phyloP scores from a whole-genome alignment of 2,329 filamentous ascomycete species.

The Arthrobotrys entomopaga region DNA sequence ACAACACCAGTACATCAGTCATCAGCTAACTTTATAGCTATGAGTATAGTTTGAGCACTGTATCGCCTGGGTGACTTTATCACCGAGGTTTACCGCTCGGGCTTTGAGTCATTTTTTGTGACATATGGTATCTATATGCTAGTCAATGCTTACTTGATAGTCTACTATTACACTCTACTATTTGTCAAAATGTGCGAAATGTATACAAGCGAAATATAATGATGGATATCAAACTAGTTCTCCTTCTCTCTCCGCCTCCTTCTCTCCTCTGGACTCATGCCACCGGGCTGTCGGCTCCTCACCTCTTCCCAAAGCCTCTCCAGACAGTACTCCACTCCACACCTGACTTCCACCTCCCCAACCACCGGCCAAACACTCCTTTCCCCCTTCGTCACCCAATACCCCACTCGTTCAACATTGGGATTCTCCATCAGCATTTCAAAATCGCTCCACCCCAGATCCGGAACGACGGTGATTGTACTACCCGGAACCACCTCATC shows the following conservation, averaged over 20 bases:
- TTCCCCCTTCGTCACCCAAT: conserved; percentile 88
- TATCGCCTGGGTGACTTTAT: too few relatives aligned
- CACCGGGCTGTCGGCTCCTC: conserved; percentile 64
- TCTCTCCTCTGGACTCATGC: conserved; percentile 26
- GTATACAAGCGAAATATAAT: not conserved
- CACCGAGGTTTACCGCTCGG: too few relatives aligned
- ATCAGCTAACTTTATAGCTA: too few relatives aligned
- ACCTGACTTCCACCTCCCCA: conserved; percentile 80
- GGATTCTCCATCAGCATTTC: conserved; percentile 83
- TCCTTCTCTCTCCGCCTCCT: conserved; percentile 23
- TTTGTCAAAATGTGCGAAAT: not conserved
- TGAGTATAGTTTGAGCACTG: too few relatives aligned
- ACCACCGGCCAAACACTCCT: conserved; percentile 90
- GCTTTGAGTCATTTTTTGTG: too few relatives aligned
- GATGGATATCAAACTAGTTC: not conserved
- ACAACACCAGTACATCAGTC: too few relatives aligned
- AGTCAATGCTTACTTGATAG: too few relatives aligned
- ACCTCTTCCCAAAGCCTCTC: conserved; percentile 86
- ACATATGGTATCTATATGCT: not conserved
- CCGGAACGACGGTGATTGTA: conserved; percentile 82
- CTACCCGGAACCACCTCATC: conserved; percentile 84
- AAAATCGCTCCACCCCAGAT: conserved; percentile 78
- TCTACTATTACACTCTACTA: too few relatives aligned
- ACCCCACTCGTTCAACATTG: conserved; percentile 77
- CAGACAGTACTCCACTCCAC: conserved; percentile 85